phyloP scores from a whole-genome alignment of 768 basidiomycete species.

The Gautieria morchelliformis region DNA sequence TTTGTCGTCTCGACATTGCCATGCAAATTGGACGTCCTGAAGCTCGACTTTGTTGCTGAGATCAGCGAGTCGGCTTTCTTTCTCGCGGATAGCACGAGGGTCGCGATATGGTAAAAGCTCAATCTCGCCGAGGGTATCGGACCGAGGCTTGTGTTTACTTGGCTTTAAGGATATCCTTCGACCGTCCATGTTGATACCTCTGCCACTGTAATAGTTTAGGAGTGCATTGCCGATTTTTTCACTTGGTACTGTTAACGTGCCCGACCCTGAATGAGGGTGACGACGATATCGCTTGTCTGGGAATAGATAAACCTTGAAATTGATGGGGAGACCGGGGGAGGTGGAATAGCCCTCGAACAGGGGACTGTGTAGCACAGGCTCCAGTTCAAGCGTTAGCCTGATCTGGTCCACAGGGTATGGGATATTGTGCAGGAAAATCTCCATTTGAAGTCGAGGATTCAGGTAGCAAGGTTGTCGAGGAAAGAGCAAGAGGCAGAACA shows the following conservation, averaged over 20 bases:
- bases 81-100: slow-evolving; percentile 17
- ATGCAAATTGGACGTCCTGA: slow-evolving; percentile 43
- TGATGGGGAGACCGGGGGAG: slow-evolving; percentile 24
- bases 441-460: slow-evolving; percentile 17
- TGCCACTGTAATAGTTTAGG: slow-evolving; percentile 20
- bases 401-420: slow-evolving; percentile 9
- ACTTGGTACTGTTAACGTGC: slow-evolving; percentile 39
- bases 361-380: slow-evolving; percentile 35
- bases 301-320: slow-evolving; percentile 47
- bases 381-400: slow-evolving; percentile 26
- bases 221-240: slow-evolving; percentile 31
- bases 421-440: slow-evolving; percentile 23
- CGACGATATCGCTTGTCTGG: slow-evolving; percentile 22
- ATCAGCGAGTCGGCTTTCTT: neutral
- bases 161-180: slow-evolving; percentile 21
- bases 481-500: too few species aligned
- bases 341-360: slow-evolving; percentile 13
- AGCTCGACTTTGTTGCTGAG: slow-evolving; percentile 19
- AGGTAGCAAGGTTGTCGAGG: too few species aligned
- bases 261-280: slow-evolving; percentile 31
- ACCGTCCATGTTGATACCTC: slow-evolving; percentile 20
- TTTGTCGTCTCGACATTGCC: slow-evolving; percentile 48
- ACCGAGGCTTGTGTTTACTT: slow-evolving; percentile 9
- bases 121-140: slow-evolving; percentile 28
- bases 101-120: slow-evolving; percentile 30